Evolutionary conservation across 2,329 filamentous ascomycete species (phyloP), one percentile per base, ranked within the genome.

Genomic region (Cladosporium halotolerans): DNA sequence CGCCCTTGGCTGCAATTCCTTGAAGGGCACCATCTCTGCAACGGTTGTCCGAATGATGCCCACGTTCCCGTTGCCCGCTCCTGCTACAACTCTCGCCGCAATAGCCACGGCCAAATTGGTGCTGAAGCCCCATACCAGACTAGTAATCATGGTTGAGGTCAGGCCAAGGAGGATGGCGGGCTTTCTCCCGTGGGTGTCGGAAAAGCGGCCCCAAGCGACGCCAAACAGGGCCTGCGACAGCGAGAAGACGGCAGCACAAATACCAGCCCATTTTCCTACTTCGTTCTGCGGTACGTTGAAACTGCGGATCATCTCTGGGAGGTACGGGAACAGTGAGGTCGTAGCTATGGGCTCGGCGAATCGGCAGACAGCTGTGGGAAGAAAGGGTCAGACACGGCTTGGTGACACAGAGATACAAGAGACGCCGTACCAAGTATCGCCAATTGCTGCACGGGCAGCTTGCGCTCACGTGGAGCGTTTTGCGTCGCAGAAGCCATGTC

Each of bases 11-110:
- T 96, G 92, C 6, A 96, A 76, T 65, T 90, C 86, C 67, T 81
- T 89, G 68, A 93, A 84, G 0, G 89, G 88, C 1, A 96, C 90
- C 79, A 96, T 84, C 69, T 96, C 92, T 0, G 92, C 92, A 2
- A 96, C 90, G 74, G 93, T 89, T 11, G 67, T 69, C 59, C 91
- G 76, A 58, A 96, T 85, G 57, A 96, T 96, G 1, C 93, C 75
- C 9, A 77, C 74, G 66, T 96, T 97, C 51, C 92, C 93, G 66
- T 96, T 96, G 42, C 87, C 84, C 9, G 85, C 79, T 1, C 93
- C 92, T 61, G 88, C 81, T n/a, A 96, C 73, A 6, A 83, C 86
- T 64, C 92, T 82, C 10, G 89, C 80, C 3, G 78, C 68, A 39
- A 99, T 85, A 1, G 91, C 88, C 88, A 93, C 91, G 3, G 82